phyloP scores from a whole-genome alignment of 495 filamentous ascomycete species.

The Aspergillus incahuasiensis region DNA sequence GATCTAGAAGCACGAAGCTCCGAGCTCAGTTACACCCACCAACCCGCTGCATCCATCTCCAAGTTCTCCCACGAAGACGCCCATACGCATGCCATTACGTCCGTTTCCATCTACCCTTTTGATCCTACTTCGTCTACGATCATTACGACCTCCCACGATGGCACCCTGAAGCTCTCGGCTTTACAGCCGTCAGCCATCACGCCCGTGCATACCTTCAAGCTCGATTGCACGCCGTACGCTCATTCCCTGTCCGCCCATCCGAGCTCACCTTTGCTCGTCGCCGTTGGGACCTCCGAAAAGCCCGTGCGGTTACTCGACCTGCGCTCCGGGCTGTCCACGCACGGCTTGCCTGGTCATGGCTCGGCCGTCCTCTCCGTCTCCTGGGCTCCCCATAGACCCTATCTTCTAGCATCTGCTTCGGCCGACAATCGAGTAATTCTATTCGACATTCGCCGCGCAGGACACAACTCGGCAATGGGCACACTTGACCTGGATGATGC shows the following conservation, averaged over 20 bases:
- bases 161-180: constrained; percentile 74
- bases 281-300: constrained; percentile 77
- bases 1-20: constrained; percentile 59
- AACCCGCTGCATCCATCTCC: constrained; percentile 42
- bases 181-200: constrained; percentile 50
- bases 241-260: constrained; percentile 72
- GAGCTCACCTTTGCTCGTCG: constrained; percentile 65
- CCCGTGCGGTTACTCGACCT: constrained; percentile 78
- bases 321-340: constrained; percentile 68
- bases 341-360: constrained; percentile 70
- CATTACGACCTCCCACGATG: constrained; percentile 77
- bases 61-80: constrained; percentile 42
- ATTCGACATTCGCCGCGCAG: constrained; percentile 26
- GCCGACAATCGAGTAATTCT: constrained; percentile 59
- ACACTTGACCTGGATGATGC: constrained; percentile 77
- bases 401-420: constrained; percentile 73
- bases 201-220: constrained; percentile 58
- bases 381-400: constrained; percentile 74
- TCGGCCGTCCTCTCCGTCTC: constrained; percentile 66
- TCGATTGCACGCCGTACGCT: constrained; percentile 67
- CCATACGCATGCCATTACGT: constrained; percentile 77
- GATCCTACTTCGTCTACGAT: constrained; percentile 67
- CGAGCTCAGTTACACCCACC: constrained; percentile 44
- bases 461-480: constrained; percentile 56
- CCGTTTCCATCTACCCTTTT: constrained; percentile 84